Percentiles rank a stretch among this genome's conserved stretches.
These are phyloP conservation scores for Erysimum cheiri DNA, from an alignment of 441 rosid genomes.

Conservation along the genomic window DNA sequence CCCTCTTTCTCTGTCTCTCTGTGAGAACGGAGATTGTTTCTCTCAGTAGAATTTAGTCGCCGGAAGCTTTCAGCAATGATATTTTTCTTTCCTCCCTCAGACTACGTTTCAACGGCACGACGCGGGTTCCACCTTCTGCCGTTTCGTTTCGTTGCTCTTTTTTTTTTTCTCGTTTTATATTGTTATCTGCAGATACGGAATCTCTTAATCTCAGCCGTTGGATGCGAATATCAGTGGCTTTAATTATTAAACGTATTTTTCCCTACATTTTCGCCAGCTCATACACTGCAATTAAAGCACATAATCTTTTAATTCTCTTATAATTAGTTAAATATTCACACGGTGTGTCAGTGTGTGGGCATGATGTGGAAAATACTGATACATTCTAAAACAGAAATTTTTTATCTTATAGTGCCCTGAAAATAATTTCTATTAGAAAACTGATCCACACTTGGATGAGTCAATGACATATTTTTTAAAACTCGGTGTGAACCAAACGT, in stretches of 20 bases:
- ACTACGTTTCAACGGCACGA: constrained; percentile 45
- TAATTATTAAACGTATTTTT: neutral
- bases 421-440: no score
- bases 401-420: neutral
- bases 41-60: constrained; percentile 35
- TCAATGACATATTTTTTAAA: neutral
- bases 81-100: neutral
- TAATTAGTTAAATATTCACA: constrained; percentile 24
- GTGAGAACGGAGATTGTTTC: neutral
- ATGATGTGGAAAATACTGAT: constrained; percentile 16
- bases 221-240: constrained; percentile 34
- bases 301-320: neutral
- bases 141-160: constrained; percentile 34
- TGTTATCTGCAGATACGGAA: neutral
- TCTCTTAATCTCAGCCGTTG: constrained; percentile 37
- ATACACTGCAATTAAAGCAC: constrained; percentile 37
- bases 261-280: constrained; percentile 47
- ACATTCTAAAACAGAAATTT: no score
- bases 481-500: neutral
- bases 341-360: constrained; percentile 15
- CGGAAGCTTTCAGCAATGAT: constrained; percentile 37
- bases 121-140: constrained; percentile 49
- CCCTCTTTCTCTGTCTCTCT: neutral
- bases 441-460: constrained; percentile 30
- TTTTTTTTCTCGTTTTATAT: neutral